Evolutionary conservation across 305 asterid genomes (phyloP), one percentile per base, ranked within the genome.

Genomic region (Fraxinus nigra): DNA sequence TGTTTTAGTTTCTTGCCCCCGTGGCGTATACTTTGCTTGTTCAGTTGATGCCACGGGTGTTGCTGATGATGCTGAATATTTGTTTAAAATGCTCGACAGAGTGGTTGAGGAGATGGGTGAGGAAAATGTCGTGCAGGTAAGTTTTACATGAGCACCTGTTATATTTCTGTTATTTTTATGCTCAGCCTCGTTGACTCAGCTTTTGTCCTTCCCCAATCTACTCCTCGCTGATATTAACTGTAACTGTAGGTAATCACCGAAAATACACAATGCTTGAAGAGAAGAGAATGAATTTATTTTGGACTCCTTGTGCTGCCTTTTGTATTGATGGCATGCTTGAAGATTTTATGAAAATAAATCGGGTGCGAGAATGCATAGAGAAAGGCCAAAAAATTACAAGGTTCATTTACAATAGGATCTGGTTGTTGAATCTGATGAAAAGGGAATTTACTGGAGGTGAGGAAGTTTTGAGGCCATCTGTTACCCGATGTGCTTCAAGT

Each of bases 31-130:
- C 84, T 95, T 95, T 87, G 95, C 89, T 84, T 88, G 94, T 84
- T 93, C 98, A 38, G 95, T 95, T 86, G 97, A 95, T 91, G 94
- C 92, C 80, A 90, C 97, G 7, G 91, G 89, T 81, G 79, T 88
- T 65, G 86, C 92, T 80, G 98, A 90, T n/a, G 95, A 95, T 81
- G 90, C 90, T 40, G 81, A 89, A 63, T 88, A 87, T 89, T 82
- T 93, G 75, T 93, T 87, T 83, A 93, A 88, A 81, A 85, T 95
- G 85, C 96, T 95, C 22, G 97, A 95, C 89, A 92, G 85, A 85
- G 97, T 92, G 85, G 94, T 95, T 73, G 98, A 92, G 82, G 98
- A 93, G 78, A 92, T 91, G 94, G 98, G 98, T 32, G 98, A 92
- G 91, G 98, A 92, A 87, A 92, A 92, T 89, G 96, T 95, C 5